Conservation (phyloP, 352 stramenopile genomes). For the Poterioochromonas sp. region DNA sequence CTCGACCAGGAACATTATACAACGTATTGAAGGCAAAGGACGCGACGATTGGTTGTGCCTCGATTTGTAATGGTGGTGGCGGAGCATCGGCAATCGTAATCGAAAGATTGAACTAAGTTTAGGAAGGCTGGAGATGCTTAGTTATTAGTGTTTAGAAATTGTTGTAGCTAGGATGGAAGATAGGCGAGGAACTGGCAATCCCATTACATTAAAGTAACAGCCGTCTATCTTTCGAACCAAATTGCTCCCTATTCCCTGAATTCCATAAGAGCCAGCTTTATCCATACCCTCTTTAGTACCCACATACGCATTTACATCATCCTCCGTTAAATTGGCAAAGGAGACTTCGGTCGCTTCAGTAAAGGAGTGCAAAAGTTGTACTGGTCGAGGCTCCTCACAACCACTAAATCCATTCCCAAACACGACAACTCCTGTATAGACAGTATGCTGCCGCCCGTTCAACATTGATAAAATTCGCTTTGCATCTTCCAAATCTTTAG, state of each 20-base stretch:
- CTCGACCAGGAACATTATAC: constrained; percentile 62
- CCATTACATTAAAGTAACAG: constrained; percentile 26
- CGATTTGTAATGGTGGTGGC: constrained; percentile 92
- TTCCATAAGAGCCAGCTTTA: constrained; percentile 11
- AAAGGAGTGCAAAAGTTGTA: not conserved
- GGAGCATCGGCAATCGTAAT: constrained; percentile 85
- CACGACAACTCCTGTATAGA: not conserved
- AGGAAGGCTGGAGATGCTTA: no score
- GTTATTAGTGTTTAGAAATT: not conserved
- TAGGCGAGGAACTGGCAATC: not conserved
- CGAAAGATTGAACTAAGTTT: constrained; percentile 63
- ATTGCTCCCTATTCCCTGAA: not conserved
- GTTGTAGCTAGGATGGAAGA: not conserved
- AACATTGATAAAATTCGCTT: not conserved
- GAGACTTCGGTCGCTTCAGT: not conserved
- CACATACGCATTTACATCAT: not conserved
- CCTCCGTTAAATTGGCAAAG: not conserved
- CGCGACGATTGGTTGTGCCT: constrained; percentile 73
- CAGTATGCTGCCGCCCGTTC: not conserved
- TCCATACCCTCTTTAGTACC: not conserved
- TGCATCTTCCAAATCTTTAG: not conserved
- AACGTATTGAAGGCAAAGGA: constrained; percentile 78
- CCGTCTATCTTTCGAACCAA: not conserved
- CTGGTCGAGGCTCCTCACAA: not conserved
- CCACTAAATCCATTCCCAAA: not conserved